These are phyloP conservation scores for Apiospora saccharicola DNA, from an alignment of 2,329 filamentous ascomycete genomes.

Conservation along the genomic window DNA sequence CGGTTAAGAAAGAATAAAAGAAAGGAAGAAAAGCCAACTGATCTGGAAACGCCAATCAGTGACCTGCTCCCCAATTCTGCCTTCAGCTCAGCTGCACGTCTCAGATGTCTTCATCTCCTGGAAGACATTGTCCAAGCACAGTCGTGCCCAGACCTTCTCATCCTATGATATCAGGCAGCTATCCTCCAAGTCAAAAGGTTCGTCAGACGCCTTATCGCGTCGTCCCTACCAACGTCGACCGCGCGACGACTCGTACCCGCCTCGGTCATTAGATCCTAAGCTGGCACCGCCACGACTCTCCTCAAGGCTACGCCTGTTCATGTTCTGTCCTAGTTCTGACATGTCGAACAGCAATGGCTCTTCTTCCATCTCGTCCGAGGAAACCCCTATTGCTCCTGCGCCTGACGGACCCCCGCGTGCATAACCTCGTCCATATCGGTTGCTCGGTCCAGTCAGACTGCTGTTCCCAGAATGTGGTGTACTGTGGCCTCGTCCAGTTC, in stretches of 20 bases:
- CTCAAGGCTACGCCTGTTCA: constrained; percentile 65
- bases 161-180: constrained; percentile 19
- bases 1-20: neutral
- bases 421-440: constrained; percentile 43
- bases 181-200: constrained; percentile 14
- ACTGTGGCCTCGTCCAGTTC: constrained; percentile 43
- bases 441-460: constrained; percentile 43
- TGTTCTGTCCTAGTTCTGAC: constrained; percentile 70
- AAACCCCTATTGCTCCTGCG: constrained; percentile 52
- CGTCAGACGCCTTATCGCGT: constrained; percentile 15
- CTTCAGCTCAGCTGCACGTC: constrained; percentile 6
- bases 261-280: constrained; percentile 48
- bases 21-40: neutral
- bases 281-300: constrained; percentile 53
- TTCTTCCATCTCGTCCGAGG: constrained; percentile 64
- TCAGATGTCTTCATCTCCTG: constrained; percentile 5
- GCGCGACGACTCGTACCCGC: constrained; percentile 46
- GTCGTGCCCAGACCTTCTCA: constrained; percentile 8
- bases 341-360: constrained; percentile 75
- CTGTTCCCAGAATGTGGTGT: constrained; percentile 44
- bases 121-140: neutral
- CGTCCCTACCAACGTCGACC: constrained; percentile 34
- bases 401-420: constrained; percentile 46
- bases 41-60: neutral
- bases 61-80: constrained; percentile 1